These are phyloP conservation scores for Claviceps spartinae DNA, from an alignment of 2,329 filamentous ascomycete genomes.

Conservation along the genomic window DNA sequence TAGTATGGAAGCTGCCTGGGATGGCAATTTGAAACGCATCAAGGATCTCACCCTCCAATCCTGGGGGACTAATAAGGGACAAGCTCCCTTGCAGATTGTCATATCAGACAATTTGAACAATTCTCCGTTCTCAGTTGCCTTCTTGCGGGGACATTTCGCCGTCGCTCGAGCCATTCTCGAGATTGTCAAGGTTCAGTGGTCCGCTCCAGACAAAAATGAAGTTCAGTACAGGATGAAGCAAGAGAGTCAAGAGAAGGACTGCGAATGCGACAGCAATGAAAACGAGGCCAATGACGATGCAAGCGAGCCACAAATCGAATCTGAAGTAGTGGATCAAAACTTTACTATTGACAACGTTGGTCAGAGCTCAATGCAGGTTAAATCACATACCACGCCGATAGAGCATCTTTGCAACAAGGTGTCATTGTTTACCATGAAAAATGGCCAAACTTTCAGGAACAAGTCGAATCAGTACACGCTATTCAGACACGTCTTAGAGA, in stretches of 20 bases:
- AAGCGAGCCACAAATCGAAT: conserved; percentile 30
- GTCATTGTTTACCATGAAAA: conserved; percentile 19
- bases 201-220: conserved; percentile 37
- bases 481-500: conserved; percentile 33
- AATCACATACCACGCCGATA: conserved; percentile 45
- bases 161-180: conserved; percentile 54
- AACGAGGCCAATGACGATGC: conserved; percentile 22
- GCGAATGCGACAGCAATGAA: conserved; percentile 21
- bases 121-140: conserved; percentile 54
- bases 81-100: conserved; percentile 51
- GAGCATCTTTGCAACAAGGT: conserved; percentile 31
- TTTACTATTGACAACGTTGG: conserved; percentile 70
- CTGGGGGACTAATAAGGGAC: conserved; percentile 39
- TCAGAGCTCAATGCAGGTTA: conserved; percentile 52
- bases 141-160: conserved; percentile 49
- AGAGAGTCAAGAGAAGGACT: conserved; percentile 24
- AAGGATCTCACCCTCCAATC: conserved; percentile 47
- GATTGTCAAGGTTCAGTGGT: conserved; percentile 57
- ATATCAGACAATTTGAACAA: conserved; percentile 37
- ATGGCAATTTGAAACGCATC: conserved; percentile 51
- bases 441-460: conserved; percentile 12
- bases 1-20: conserved; percentile 61
- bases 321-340: conserved; percentile 46
- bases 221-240: conserved; percentile 34
- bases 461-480: conserved; percentile 11